Base-by-base conservation (phyloP, 2,329 filamentous ascomycete genomes). In the Calycina herbarum region DNA sequence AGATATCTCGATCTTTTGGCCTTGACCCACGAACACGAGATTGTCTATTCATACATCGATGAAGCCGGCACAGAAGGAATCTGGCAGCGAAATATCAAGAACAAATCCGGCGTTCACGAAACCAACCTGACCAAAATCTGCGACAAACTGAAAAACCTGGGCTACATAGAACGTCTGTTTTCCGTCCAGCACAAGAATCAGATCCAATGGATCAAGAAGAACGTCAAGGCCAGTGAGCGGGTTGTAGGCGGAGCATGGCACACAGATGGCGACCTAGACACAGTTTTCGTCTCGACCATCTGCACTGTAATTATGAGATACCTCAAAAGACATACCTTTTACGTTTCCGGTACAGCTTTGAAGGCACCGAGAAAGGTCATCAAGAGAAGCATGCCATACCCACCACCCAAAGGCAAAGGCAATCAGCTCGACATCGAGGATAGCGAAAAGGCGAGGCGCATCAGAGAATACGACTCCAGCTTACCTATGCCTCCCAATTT, bases 171-270 rank as follows among this genome's bases (percentile, higher is more conserved):
- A 76, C 87, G 88, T 42, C 88, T 96, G 76, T 93, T 99, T 77
- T 95, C 90, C 77, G 93, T 96, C 78, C 93, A 96, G 79, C 89
- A 91, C 75, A 92, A 93, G 33, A 91, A 89, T 71, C 91, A 95
- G 76, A 97, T 96, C 80, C 97, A 96, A 85, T 99, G 95, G 83
- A 96, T 99, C 84, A 89, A 97, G 74, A 87, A 89, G 63, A 89
- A 89, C 68, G 85, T 99, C 67, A 87, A 88, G 11, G 94, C 95
- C 0, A 92, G 90, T 63, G 94, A 97, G 68, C 91, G 95, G 68
- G 92, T 96, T 58, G 96, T 93, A 0, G 95, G 95, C 59, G 95
- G 95, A 1, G 91, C 93, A 8, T 99, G 94, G 92, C 97, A 95
- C 77, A 94, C 92, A 7, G 93, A 97, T 69, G 92, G 93, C 62